A percentile compares a stretch with the other conserved stretches of the same genome.
These are phyloP conservation scores for Gardenia jasminoides DNA, from an alignment of 257 asterid species.

Conservation along the genomic window DNA sequence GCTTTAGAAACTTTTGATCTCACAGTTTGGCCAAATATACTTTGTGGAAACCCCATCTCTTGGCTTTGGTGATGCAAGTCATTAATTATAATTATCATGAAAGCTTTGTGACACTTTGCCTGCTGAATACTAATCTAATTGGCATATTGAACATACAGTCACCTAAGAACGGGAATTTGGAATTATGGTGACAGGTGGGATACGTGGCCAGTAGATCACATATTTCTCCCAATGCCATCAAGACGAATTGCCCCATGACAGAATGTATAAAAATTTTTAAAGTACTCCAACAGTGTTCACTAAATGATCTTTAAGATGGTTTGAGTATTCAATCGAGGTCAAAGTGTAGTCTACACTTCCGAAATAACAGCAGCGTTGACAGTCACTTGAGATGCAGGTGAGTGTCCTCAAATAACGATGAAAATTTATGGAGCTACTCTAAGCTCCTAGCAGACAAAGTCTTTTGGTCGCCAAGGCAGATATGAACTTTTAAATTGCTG, in stretches of 20 bases:
- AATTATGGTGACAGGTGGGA: conserved; percentile 52
- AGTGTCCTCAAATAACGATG: background rate
- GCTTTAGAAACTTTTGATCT: background rate
- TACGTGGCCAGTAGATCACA: conserved; percentile 75
- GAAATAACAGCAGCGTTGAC: background rate
- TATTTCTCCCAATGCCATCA: conserved; percentile 68
- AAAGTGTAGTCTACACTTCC: background rate
- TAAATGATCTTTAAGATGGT: background rate
- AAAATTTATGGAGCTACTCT: too few species aligned
- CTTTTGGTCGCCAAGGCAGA: background rate
- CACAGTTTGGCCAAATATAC: background rate
- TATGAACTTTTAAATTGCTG: background rate
- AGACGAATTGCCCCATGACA: conserved; percentile 76
- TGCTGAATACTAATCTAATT: conserved; percentile 2
- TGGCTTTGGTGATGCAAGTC: background rate
- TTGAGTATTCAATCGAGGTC: background rate
- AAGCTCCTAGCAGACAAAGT: background rate
- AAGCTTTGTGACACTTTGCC: background rate
- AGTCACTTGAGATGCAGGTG: background rate
- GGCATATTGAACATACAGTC: background rate
- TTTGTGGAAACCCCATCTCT: background rate
- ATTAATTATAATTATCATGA: too few species aligned
- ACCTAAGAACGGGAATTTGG: background rate
- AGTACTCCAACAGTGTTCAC: conserved; percentile 43
- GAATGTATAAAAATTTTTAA: conserved; percentile 63